A percentile compares a stretch with the other conserved stretches of the same genome.
phyloP scores from a whole-genome alignment of 305 asterid species.

The Solanum chacoense region DNA sequence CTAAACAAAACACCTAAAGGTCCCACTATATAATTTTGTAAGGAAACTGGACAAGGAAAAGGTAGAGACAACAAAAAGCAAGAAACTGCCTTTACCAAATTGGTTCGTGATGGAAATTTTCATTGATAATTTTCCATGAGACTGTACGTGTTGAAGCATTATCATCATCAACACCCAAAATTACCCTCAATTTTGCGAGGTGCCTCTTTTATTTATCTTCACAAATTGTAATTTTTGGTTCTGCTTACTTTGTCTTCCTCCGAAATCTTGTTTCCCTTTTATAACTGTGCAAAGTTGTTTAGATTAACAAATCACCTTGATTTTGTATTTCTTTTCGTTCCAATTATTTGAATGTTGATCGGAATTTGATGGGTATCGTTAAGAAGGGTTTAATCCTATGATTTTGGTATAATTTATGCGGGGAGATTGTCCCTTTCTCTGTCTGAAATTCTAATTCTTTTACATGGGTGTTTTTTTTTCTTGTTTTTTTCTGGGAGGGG shows the following conservation, averaged over 20 bases:
- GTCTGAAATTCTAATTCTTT: not conserved
- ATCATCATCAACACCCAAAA: not conserved
- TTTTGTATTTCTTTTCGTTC: not conserved
- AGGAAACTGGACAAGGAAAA: not conserved
- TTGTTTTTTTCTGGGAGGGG: not conserved
- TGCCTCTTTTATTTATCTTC: not conserved
- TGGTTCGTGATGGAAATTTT: not conserved
- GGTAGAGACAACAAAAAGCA: not conserved
- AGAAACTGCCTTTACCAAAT: not conserved
- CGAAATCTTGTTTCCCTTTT: not conserved
- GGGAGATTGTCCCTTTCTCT: not conserved
- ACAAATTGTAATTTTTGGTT: not conserved
- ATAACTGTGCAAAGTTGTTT: not conserved
- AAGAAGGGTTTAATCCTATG: not conserved
- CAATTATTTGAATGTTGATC: not conserved
- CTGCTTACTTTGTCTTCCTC: not conserved
- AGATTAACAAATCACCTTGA: not conserved
- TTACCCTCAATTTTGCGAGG: not conserved
- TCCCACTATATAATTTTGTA: not conserved
- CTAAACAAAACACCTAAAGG: not conserved
- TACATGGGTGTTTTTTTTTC: not conserved
- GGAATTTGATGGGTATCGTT: not conserved
- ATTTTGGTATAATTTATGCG: not conserved
- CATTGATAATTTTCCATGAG: not conserved
- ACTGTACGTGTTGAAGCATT: not conserved